Evolutionary conservation across 2,329 filamentous ascomycete species (phyloP).

Genomic region (Fusarium verticillioides): DNA sequence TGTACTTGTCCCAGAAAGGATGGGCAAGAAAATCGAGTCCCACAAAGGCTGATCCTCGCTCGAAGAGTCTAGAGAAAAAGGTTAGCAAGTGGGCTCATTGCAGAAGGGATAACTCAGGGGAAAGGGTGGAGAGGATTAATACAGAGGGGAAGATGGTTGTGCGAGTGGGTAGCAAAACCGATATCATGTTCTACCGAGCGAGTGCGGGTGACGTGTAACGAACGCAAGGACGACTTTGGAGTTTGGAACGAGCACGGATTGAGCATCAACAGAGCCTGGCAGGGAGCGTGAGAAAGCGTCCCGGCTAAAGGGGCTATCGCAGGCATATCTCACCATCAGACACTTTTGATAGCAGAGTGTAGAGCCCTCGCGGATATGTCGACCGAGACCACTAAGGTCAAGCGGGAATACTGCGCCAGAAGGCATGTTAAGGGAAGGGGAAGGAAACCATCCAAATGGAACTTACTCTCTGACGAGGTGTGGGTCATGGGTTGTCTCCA

Average conservation of each 20-base stretch:
- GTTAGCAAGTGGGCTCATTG: conserved; percentile 44
- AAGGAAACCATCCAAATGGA: conserved; percentile 71
- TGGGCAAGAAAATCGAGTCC: conserved; percentile 94
- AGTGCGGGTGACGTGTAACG: conserved; percentile 50
- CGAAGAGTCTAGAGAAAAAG: conserved; percentile 79
- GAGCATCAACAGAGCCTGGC: conserved; percentile 67
- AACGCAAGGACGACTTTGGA: conserved; percentile 55
- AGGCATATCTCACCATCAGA: conserved; percentile 78
- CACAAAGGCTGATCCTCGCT: conserved; percentile 84
- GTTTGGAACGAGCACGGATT: conserved; percentile 50
- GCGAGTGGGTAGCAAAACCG: conserved; percentile 63
- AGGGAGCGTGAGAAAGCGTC: conserved; percentile 73
- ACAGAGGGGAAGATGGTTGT: conserved; percentile 63
- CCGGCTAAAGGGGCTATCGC: conserved; percentile 66
- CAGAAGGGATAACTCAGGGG: conserved; percentile 50
- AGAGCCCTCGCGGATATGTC: conserved; percentile 49
- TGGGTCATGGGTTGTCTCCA: conserved; percentile 94
- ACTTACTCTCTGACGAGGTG: conserved; percentile 99
- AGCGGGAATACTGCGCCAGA: conserved; percentile 57
- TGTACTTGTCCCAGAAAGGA: conserved; percentile 98
- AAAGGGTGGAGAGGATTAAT: conserved; percentile 63
- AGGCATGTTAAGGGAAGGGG: conserved; percentile 73
- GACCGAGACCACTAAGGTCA: conserved; percentile 55
- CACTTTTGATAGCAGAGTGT: conserved; percentile 53
- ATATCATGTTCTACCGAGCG: conserved; percentile 52